Conservation (phyloP, 441 rosid species). For the Bruguiera hainesii region DNA sequence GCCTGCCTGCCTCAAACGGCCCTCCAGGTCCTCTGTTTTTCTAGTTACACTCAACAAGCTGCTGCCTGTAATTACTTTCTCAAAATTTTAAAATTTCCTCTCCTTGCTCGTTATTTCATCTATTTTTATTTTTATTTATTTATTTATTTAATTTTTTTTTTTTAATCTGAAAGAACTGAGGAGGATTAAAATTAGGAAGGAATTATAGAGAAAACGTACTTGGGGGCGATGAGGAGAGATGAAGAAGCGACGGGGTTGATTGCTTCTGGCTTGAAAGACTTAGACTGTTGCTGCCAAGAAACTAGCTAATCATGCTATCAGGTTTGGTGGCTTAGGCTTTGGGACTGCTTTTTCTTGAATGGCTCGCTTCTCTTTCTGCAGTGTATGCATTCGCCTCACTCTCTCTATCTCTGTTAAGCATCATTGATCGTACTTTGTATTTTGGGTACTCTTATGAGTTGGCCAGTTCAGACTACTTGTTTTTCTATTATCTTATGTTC, state of each 20-base stretch:
- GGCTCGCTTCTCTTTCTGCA: slow-evolving; percentile 67
- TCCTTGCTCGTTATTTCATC: too few species aligned
- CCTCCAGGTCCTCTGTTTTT: too few species aligned
- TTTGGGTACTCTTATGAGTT: too few species aligned
- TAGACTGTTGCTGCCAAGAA: slow-evolving; percentile 46
- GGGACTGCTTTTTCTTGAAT: slow-evolving; percentile 67
- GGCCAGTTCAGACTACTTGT: neutral
- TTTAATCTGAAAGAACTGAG: too few species aligned
- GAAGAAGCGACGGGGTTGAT: slow-evolving; percentile 32
- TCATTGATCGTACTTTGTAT: too few species aligned
- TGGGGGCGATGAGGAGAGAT: slow-evolving; percentile 56
- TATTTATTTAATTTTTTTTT: too few species aligned
- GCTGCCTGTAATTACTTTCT: too few species aligned
- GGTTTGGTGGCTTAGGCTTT: slow-evolving; percentile 57
- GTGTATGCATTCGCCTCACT: slow-evolving; percentile 35
- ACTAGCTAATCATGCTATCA: slow-evolving; percentile 44
- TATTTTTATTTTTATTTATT: too few species aligned
- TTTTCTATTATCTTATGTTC: neutral
- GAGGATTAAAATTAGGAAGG: neutral
- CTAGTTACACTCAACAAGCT: too few species aligned
- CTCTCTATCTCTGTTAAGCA: too few species aligned
- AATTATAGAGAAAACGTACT: slow-evolving; percentile 55
- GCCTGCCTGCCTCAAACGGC: too few species aligned
- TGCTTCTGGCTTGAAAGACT: slow-evolving; percentile 48
- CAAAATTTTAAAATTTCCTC: too few species aligned